These are phyloP conservation scores for Gentiana straminea DNA, from an alignment of 257 asterid genomes.

Conservation along the genomic window DNA sequence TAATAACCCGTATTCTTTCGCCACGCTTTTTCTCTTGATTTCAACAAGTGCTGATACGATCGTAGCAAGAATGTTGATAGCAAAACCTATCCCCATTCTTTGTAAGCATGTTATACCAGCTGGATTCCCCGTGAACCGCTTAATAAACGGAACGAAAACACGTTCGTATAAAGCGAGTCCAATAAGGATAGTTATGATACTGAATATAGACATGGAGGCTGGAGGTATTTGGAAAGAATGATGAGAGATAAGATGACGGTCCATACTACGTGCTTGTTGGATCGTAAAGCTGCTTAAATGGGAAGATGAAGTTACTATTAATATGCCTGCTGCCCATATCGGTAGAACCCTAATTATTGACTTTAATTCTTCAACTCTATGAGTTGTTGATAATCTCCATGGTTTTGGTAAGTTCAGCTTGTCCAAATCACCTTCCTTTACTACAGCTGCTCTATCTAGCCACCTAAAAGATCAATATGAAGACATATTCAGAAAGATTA, in stretches of 20 bases:
- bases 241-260: conserved; percentile 33
- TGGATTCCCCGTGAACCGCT: conserved; percentile 36
- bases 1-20: conserved; percentile 30
- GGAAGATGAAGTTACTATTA: conserved; percentile 46
- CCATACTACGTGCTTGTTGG: conserved; percentile 64
- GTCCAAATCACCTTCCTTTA: conserved; percentile 27
- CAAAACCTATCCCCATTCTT: conserved; percentile 67
- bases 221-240: conserved; percentile 60
- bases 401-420: conserved; percentile 32
- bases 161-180: conserved; percentile 54
- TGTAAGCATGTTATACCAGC: conserved; percentile 61
- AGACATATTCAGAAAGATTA: not conserved
- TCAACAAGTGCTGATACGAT: conserved; percentile 44
- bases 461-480: conserved; percentile 26
- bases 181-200: conserved; percentile 39
- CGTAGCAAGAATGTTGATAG: conserved; percentile 41
- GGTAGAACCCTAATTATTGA: conserved; percentile 56
- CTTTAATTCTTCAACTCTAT: conserved; percentile 75
- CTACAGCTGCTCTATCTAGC: conserved; percentile 63
- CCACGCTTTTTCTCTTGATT: conserved; percentile 51
- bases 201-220: conserved; percentile 59
- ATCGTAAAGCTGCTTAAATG: conserved; percentile 55
- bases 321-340: conserved; percentile 67
- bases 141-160: conserved; percentile 49
- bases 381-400: conserved; percentile 73